phyloP scores from a whole-genome alignment of 495 filamentous ascomycete species.

The Articulospora tetracladia region DNA sequence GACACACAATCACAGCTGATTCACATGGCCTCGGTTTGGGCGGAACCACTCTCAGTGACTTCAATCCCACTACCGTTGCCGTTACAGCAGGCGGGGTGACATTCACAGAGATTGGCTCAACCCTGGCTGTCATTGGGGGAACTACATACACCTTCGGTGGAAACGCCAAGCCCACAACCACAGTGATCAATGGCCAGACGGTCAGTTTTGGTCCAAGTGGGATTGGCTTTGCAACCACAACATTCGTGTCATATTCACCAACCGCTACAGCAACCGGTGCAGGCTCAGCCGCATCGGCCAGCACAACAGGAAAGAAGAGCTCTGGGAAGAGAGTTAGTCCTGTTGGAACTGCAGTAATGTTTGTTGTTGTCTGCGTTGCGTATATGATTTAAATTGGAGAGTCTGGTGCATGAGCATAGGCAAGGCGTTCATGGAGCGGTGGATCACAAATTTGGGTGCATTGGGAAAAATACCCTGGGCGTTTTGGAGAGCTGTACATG shows the following conservation, averaged over 20 bases:
- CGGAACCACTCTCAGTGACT: conserved; percentile 35
- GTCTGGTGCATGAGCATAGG: not conserved
- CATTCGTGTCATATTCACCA: conserved; percentile 5
- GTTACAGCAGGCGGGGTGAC: conserved; percentile 21
- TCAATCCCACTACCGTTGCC: conserved; percentile 32
- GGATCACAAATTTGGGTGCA: not conserved
- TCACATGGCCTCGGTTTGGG: conserved; percentile 41
- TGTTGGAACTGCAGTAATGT: not conserved
- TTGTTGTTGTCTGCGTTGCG: not conserved
- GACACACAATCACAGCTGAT: conserved; percentile 34
- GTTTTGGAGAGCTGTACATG: conserved; percentile 9
- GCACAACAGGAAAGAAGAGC: conserved; percentile 12
- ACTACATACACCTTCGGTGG: conserved; percentile 19
- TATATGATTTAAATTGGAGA: not conserved
- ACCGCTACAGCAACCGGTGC: not conserved
- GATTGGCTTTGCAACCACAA: conserved; percentile 19
- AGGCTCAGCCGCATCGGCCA: conserved; percentile 4
- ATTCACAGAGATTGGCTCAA: conserved; percentile 18
- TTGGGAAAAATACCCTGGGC: conserved; percentile 3
- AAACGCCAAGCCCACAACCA: conserved; percentile 10
- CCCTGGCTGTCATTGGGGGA: conserved; percentile 16
- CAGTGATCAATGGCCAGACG: conserved; percentile 18
- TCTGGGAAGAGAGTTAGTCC: conserved; percentile 2
- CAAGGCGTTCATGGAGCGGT: not conserved
- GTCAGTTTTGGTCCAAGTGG: conserved; percentile 20